Base-by-base conservation (phyloP, 2,329 filamentous ascomycete genomes). In the Alternaria dauci region DNA sequence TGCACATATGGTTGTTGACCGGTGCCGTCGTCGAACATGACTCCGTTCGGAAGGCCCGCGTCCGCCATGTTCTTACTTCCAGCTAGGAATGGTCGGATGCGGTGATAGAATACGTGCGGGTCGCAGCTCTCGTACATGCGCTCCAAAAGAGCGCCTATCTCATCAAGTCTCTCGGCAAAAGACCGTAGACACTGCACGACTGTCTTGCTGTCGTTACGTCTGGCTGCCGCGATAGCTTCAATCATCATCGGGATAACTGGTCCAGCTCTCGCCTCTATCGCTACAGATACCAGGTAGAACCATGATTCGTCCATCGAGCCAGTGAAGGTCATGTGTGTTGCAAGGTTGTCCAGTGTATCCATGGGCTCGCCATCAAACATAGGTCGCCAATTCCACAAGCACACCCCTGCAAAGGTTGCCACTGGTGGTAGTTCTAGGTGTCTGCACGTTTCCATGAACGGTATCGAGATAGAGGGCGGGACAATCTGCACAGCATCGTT, bases 31-130 rank as follows among this genome's bases (percentile, higher is more conserved):
- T 97, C 93, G 76, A 97, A 98, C 50, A 94, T 82, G 52, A 99
- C 89, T 20, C 95, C 95, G 61, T 89, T 84, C 0, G 95, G 94
- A 9, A 99, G 85, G 14, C 95, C 95, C 5, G 94, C 95, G 63
- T 97, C 94, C 50, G 87, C 88, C 95, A 97, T 99, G 78, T 98
- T 98, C 85, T 97, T 97, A 77, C 93, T 95, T 14, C 95, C 95
- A 6, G 95, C 94, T 3, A 99, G 86, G 78, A 96, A 98, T 0
- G 95, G 94, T n/a, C 95, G 88, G 71, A 99, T 96, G 61, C 93
- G 91, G 79, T 97, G 88, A 79, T 97, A 99, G 80, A 99, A 99
- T 57, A 97, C 90, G 66, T 91, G 90, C 0, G 95, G 94, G 74
- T 98, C 94, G 76, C 95, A 99, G 73, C 89, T 92, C 77, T 98